These are phyloP conservation scores for Fusarium sp. DNA, from an alignment of 2,329 filamentous ascomycete species.

Conservation along the genomic window DNA sequence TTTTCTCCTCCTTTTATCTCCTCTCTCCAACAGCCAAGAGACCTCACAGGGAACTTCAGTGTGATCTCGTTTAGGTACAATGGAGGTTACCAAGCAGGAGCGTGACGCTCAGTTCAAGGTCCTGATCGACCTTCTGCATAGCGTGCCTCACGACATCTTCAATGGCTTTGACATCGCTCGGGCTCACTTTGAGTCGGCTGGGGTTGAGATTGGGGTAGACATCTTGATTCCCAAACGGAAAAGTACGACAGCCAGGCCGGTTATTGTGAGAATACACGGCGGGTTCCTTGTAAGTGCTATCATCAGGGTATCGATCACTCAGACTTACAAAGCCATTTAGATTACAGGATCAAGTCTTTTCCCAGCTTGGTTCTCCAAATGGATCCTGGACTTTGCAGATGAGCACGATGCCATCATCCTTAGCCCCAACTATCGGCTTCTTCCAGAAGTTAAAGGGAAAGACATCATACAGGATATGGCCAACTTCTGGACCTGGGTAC, in stretches of 20 bases:
- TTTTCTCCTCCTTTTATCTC: slow-evolving; percentile 2
- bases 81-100: neutral
- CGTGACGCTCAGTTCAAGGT: neutral
- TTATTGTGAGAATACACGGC: neutral
- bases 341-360: neutral
- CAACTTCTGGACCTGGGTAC: slow-evolving; percentile 17
- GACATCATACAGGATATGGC: slow-evolving; percentile 15
- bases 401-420: neutral
- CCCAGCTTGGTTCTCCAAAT: slow-evolving; percentile 1
- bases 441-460: slow-evolving; percentile 14
- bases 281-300: neutral
- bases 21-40: neutral
- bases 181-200: neutral
- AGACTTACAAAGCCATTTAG: neutral
- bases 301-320: neutral
- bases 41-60: neutral
- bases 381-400: neutral
- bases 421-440: slow-evolving; percentile 4
- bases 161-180: neutral
- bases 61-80: neutral
- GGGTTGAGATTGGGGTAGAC: neutral
- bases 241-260: neutral
- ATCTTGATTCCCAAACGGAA: neutral
- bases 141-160: neutral
- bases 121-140: neutral